Conservation (phyloP, 768 basidiomycete genomes). For the Termitomyces sp. region DNA sequence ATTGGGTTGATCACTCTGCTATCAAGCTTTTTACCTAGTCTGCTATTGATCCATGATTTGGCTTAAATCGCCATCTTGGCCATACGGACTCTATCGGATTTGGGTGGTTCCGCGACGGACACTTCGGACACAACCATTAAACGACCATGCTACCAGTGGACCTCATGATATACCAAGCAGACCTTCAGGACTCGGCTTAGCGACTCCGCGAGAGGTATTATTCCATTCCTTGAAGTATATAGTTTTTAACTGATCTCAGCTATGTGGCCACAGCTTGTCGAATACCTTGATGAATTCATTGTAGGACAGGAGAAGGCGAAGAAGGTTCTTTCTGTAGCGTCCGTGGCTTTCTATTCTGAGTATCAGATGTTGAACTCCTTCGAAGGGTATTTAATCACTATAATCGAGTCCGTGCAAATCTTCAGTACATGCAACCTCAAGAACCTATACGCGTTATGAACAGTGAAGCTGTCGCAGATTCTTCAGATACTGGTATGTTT, state of each 20-base stretch:
- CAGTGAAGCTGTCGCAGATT: conserved; percentile 8
- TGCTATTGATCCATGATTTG: conserved; percentile 10
- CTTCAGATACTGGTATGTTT: conserved; percentile 13
- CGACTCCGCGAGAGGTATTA: conserved; percentile 51
- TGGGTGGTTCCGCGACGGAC: conserved; percentile 24
- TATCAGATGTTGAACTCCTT: background rate
- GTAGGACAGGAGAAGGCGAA: conserved; percentile 92
- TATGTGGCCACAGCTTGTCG: conserved; percentile 52
- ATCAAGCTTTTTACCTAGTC: background rate
- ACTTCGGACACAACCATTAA: conserved; percentile 55
- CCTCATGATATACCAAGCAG: conserved; percentile 24
- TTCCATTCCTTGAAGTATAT: background rate
- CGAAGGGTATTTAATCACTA: conserved; percentile 91
- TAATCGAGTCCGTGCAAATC: conserved; percentile 76
- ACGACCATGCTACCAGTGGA: conserved; percentile 31
- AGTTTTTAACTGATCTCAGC: background rate
- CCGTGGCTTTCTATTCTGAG: conserved; percentile 27
- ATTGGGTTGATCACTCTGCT: background rate
- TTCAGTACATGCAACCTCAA: conserved; percentile 40
- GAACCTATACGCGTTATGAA: conserved; percentile 12
- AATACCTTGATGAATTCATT: conserved; percentile 85
- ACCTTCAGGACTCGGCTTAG: conserved; percentile 43
- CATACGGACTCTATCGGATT: conserved; percentile 19
- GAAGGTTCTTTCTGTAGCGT: conserved; percentile 93
- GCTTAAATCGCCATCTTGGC: conserved; percentile 11